These are phyloP conservation scores for Shiraia bambusicola DNA, from an alignment of 2,329 filamentous ascomycete species.

Conservation along the genomic window DNA sequence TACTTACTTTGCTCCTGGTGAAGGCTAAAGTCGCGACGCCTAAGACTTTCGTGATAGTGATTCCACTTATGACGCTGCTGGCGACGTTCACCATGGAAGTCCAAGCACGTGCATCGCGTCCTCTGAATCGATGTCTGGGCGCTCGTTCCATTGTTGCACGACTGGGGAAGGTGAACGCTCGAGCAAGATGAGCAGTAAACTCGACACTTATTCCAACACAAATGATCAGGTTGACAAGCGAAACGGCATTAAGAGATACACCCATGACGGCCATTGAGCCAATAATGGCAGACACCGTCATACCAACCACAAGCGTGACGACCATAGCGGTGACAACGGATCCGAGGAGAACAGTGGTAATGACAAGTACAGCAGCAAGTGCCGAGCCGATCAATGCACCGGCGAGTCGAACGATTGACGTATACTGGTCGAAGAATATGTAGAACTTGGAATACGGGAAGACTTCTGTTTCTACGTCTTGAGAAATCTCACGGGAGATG, in stretches of 20 bases:
- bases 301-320: conserved; percentile 82
- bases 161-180: conserved; percentile 93
- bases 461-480: conserved; percentile 73
- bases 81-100: conserved; percentile 93
- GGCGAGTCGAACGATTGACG: conserved; percentile 78
- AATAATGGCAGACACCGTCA: conserved; percentile 93
- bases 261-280: conserved; percentile 88
- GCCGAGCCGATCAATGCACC: conserved; percentile 78
- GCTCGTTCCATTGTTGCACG: conserved; percentile 78
- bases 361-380: conserved; percentile 78
- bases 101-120: conserved; percentile 84
- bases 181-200: conserved; percentile 94
- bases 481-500: conserved; percentile 74
- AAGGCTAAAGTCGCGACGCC: conserved; percentile 92
- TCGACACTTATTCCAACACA: conserved; percentile 96
- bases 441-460: conserved; percentile 98
- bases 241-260: conserved; percentile 92
- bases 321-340: conserved; percentile 79
- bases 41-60: conserved; percentile 92
- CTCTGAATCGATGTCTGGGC: conserved; percentile 70
- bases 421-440: conserved; percentile 98
- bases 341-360: conserved; percentile 79
- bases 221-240: conserved; percentile 93
- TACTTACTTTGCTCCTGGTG: conserved; percentile 72
- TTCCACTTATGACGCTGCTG: conserved; percentile 90